A percentile compares a stretch with the other conserved stretches of the same genome.
phyloP scores from a whole-genome alignment of 2,329 filamentous ascomycete species.

The Dendrostoma leiphaemia region DNA sequence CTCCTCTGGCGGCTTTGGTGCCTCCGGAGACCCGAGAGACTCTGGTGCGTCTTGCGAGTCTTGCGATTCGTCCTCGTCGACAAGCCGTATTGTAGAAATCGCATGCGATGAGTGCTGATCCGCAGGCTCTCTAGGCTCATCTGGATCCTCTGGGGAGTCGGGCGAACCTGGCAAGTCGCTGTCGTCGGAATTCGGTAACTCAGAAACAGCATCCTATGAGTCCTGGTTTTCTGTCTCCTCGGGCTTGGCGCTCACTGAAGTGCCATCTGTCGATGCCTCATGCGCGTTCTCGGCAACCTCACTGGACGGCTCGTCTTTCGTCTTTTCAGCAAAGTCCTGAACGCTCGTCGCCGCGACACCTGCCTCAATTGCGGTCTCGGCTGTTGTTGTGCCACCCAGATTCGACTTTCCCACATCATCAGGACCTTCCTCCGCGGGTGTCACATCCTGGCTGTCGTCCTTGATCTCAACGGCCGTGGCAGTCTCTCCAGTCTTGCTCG shows the following conservation, averaged over 20 bases:
- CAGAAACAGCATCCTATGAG: neutral
- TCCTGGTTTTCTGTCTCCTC: slow-evolving; percentile 3
- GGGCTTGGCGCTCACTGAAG: neutral
- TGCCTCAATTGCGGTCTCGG: slow-evolving; percentile 20
- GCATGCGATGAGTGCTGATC: no score
- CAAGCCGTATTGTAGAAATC: no score
- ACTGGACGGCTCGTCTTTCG: slow-evolving; percentile 18
- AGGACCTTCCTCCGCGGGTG: neutral
- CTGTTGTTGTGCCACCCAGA: neutral
- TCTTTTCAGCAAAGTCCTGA: slow-evolving; percentile 16
- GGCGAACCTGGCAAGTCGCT: neutral
- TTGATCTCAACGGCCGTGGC: neutral
- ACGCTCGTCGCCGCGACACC: slow-evolving; percentile 11
- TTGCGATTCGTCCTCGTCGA: no score
- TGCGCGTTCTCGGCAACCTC: neutral
- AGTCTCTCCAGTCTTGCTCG: neutral
- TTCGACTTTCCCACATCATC: neutral
- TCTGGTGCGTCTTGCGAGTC: no score
- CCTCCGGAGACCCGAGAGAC: no score
- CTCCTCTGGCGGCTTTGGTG: no score
- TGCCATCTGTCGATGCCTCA: neutral
- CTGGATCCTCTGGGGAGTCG: no score
- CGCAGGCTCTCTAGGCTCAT: neutral
- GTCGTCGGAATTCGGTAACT: neutral
- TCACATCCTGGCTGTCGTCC: neutral